Evolutionary conservation across 2,329 filamentous ascomycete species (phyloP).

Genomic region (Colletotrichum abscissum): DNA sequence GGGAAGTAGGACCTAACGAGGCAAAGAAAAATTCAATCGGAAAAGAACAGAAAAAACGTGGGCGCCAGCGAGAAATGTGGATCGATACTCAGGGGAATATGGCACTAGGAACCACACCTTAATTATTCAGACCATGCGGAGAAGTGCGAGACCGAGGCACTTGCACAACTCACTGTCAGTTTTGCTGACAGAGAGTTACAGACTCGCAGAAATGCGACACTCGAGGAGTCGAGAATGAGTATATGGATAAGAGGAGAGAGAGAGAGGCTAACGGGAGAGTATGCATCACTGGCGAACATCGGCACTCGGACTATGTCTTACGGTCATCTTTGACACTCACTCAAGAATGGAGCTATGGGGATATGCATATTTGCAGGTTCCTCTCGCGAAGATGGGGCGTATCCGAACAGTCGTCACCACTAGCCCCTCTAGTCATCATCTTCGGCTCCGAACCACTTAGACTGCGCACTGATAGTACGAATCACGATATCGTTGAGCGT

Average conservation of each 20-base stretch:
- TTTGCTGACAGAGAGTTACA: not conserved
- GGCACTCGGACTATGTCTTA: not conserved
- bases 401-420: not conserved
- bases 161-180: not conserved
- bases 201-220: too few relatives aligned
- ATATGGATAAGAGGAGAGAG: too few relatives aligned
- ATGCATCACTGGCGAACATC: not conserved
- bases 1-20: not conserved
- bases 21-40: not conserved
- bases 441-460: not conserved
- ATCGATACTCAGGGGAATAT: constrained; percentile 17
- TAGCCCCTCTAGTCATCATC: not conserved
- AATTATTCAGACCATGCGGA: not conserved
- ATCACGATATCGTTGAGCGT: not conserved
- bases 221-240: not conserved
- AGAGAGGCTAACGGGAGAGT: not conserved
- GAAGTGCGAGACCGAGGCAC: not conserved
- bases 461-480: too few relatives aligned
- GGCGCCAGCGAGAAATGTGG: constrained; percentile 13
- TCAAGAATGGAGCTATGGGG: not conserved
- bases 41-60: constrained; percentile 8
- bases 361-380: not conserved
- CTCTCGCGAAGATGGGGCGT: not conserved
- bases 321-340: not conserved
- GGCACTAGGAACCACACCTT: constrained; percentile 20